These are phyloP conservation scores for Fusarium xylarioides DNA, from an alignment of 2,329 filamentous ascomycete species.

Conservation along the genomic window DNA sequence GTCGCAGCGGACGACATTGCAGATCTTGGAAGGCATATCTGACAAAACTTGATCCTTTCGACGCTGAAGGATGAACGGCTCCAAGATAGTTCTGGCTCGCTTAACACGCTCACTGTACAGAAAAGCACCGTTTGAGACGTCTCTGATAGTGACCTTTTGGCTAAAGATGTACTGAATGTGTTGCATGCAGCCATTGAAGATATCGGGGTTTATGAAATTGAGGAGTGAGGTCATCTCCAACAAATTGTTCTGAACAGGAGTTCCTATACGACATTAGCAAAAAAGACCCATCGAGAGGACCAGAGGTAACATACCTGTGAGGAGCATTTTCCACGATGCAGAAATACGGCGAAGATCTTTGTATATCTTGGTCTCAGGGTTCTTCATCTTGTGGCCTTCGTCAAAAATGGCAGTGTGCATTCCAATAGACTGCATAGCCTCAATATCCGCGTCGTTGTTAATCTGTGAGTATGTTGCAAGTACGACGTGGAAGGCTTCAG, in stretches of 20 bases:
- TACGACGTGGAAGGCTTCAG: slow-evolving; percentile 71
- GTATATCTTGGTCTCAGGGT: slow-evolving; percentile 83
- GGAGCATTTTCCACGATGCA: slow-evolving; percentile 83
- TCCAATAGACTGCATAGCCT: slow-evolving; percentile 58
- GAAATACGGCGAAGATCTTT: slow-evolving; percentile 79
- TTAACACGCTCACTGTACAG: slow-evolving; percentile 87
- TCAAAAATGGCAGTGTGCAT: slow-evolving; percentile 79
- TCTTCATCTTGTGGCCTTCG: slow-evolving; percentile 94
- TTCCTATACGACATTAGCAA: slow-evolving; percentile 68
- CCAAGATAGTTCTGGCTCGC: slow-evolving; percentile 89
- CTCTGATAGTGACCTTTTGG: slow-evolving; percentile 85
- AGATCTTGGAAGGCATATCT: slow-evolving; percentile 82
- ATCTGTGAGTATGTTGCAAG: slow-evolving; percentile 70
- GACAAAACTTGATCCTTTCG: slow-evolving; percentile 93
- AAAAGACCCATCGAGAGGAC: neutral
- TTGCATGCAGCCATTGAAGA: slow-evolving; percentile 81
- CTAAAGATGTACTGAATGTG: slow-evolving; percentile 89
- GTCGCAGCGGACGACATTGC: slow-evolving; percentile 81
- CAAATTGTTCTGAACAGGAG: slow-evolving; percentile 93
- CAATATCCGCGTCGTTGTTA: slow-evolving; percentile 59
- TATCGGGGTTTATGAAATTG: slow-evolving; percentile 88
- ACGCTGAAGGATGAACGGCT: slow-evolving; percentile 91
- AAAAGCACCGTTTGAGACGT: slow-evolving; percentile 81
- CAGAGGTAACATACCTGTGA: slow-evolving; percentile 54
- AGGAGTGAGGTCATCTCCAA: slow-evolving; percentile 90